A percentile compares a stretch with the other conserved stretches of the same genome.
Evolutionary conservation across 192 early-diverging fungal genomes (phyloP).

Genomic region (Haplosporangium gracile): DNA sequence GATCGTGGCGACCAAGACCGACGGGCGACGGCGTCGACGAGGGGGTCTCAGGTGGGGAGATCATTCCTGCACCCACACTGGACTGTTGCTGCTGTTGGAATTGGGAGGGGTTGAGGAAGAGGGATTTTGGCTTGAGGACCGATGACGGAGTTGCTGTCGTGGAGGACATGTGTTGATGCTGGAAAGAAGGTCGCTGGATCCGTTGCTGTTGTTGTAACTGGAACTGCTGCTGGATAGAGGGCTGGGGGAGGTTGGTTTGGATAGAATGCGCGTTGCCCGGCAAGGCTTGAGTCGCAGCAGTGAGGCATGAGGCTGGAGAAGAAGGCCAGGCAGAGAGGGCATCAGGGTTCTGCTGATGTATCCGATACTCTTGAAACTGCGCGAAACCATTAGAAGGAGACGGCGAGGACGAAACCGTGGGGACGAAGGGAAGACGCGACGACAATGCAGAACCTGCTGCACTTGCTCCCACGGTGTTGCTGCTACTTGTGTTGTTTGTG

Average conservation of each 20-base stretch:
- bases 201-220: constrained; percentile 13
- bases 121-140: background rate
- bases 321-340: constrained; percentile 25
- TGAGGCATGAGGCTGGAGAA: constrained; percentile 24
- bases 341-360: constrained; percentile 19
- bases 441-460: background rate
- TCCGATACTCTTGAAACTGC: constrained; percentile 19
- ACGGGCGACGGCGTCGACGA: constrained; percentile 34
- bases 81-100: background rate
- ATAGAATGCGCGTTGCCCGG: constrained; percentile 10
- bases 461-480: background rate
- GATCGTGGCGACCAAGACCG: background rate
- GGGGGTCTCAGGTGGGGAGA: constrained; percentile 45
- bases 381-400: constrained; percentile 3
- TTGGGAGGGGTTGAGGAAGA: background rate
- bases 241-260: constrained; percentile 16
- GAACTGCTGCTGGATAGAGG: background rate
- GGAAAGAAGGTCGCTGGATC: background rate
- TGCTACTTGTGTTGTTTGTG: background rate
- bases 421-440: constrained; percentile 7
- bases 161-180: background rate
- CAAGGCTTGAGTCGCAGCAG: constrained; percentile 31
- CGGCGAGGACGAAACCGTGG: background rate
- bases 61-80: background rate
- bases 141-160: background rate